Conservation (phyloP, 2,329 filamentous ascomycete species). For the Leptographium flavum region DNA sequence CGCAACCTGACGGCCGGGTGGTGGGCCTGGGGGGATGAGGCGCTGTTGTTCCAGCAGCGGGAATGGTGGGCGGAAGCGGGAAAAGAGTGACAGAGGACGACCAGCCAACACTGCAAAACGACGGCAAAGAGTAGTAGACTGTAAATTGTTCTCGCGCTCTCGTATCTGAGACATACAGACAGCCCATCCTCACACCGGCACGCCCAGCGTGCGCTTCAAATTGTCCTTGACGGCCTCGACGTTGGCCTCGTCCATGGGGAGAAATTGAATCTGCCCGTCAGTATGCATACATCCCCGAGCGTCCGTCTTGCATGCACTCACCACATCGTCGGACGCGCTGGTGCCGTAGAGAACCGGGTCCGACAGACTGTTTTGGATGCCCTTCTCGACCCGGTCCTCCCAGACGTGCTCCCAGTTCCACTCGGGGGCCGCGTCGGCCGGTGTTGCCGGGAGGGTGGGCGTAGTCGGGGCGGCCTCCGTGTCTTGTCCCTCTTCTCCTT, state of each 20-base stretch:
- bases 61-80: slow-evolving; percentile 6
- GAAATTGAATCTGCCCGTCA: slow-evolving; percentile 44
- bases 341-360: slow-evolving; percentile 52
- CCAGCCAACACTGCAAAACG: no score
- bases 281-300: slow-evolving; percentile 45
- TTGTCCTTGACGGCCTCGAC: slow-evolving; percentile 44
- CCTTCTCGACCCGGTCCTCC: slow-evolving; percentile 75
- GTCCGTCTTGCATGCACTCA: slow-evolving; percentile 58
- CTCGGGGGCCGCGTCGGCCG: slow-evolving; percentile 22
- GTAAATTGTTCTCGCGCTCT: no score
- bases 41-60: slow-evolving; percentile 49
- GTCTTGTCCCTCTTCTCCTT: neutral
- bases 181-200: neutral
- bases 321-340: slow-evolving; percentile 63
- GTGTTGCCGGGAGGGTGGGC: slow-evolving; percentile 2
- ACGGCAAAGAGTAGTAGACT: neutral
- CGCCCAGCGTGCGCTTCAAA: slow-evolving; percentile 35
- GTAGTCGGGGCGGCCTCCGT: neutral
- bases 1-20: slow-evolving; percentile 60
- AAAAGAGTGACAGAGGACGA: neutral
- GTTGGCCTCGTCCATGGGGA: slow-evolving; percentile 46
- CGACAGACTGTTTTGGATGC: slow-evolving; percentile 61
- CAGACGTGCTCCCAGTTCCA: slow-evolving; percentile 99
- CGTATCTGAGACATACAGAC: neutral
- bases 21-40: slow-evolving; percentile 69